Conservation (phyloP, 495 filamentous ascomycete species). For the Podospora didyma region DNA sequence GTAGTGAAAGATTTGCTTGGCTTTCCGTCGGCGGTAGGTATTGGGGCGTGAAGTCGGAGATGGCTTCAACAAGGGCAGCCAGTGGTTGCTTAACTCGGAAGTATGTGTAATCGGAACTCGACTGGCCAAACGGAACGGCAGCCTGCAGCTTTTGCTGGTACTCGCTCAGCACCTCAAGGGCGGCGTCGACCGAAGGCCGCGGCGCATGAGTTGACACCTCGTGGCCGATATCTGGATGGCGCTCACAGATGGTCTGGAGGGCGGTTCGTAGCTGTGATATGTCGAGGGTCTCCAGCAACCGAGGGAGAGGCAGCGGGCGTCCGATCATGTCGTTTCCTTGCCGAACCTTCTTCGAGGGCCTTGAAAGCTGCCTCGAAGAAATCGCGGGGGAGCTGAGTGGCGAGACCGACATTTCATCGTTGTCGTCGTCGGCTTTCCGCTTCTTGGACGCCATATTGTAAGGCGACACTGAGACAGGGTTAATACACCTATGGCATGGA, state of each 20-base stretch:
- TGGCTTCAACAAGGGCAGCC: slow-evolving; percentile 75
- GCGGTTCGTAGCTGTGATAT: slow-evolving; percentile 75
- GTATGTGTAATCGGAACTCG: slow-evolving; percentile 87
- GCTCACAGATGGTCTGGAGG: slow-evolving; percentile 81
- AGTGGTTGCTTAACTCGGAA: slow-evolving; percentile 85
- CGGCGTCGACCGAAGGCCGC: slow-evolving; percentile 73
- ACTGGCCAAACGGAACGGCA: slow-evolving; percentile 84
- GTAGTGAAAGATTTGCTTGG: slow-evolving; percentile 72
- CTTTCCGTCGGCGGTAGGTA: slow-evolving; percentile 89
- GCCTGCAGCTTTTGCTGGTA: slow-evolving; percentile 74
- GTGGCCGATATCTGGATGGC: slow-evolving; percentile 73
- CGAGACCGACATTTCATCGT: slow-evolving; percentile 84
- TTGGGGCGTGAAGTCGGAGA: slow-evolving; percentile 90
- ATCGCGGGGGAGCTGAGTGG: slow-evolving; percentile 75
- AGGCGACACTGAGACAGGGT: slow-evolving; percentile 47
- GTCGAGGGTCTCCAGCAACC: slow-evolving; percentile 87
- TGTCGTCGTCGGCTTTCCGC: slow-evolving; percentile 86
- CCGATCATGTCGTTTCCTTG: slow-evolving; percentile 64
- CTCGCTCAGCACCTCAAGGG: slow-evolving; percentile 70
- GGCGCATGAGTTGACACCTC: slow-evolving; percentile 86
- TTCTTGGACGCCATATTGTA: slow-evolving; percentile 60
- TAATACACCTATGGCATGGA: slow-evolving; percentile 14
- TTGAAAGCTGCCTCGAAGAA: slow-evolving; percentile 55
- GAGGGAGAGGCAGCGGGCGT: slow-evolving; percentile 72
- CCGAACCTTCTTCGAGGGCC: slow-evolving; percentile 58